Evolutionary conservation across 1,284 basidiomycete genomes (phyloP).

Genomic region (Pseudozyma sp.): DNA sequence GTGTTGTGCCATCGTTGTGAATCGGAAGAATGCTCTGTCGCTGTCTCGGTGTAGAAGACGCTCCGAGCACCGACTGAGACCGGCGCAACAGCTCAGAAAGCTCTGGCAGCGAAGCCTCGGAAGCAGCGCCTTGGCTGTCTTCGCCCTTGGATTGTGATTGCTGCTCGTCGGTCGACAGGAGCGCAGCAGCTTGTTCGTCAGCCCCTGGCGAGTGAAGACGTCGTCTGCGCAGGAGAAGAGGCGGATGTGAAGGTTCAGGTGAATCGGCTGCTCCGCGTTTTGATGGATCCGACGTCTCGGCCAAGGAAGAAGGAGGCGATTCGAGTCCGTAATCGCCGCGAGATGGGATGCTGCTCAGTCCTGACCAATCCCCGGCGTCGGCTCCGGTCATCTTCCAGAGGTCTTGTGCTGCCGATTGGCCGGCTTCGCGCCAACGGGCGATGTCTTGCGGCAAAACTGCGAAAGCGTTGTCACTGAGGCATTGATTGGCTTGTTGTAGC

Average conservation of each 20-base stretch:
- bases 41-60: constrained; percentile 4
- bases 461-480: constrained; percentile 26
- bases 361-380: constrained; percentile 34
- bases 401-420: constrained; percentile 39
- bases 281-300: neutral
- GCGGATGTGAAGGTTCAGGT: constrained; percentile 14
- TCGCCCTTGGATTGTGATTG: constrained; percentile 3
- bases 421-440: constrained; percentile 41
- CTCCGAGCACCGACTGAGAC: constrained; percentile 15
- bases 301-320: constrained; percentile 15
- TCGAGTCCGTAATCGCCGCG: constrained; percentile 43
- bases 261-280: constrained; percentile 15
- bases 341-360: constrained; percentile 6
- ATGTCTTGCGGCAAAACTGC: constrained; percentile 28
- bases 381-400: constrained; percentile 46
- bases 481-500: constrained; percentile 42
- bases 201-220: constrained; percentile 26
- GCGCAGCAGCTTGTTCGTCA: constrained; percentile 32
- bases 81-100: constrained; percentile 33
- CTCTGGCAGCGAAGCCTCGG: constrained; percentile 34
- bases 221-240: constrained; percentile 7
- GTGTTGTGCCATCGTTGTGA: neutral
- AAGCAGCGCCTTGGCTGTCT: constrained; percentile 31
- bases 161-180: constrained; percentile 15
- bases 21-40: neutral